These are phyloP conservation scores for Clarkia xantiana DNA, from an alignment of 345 rosid genomes.

Conservation along the genomic window DNA sequence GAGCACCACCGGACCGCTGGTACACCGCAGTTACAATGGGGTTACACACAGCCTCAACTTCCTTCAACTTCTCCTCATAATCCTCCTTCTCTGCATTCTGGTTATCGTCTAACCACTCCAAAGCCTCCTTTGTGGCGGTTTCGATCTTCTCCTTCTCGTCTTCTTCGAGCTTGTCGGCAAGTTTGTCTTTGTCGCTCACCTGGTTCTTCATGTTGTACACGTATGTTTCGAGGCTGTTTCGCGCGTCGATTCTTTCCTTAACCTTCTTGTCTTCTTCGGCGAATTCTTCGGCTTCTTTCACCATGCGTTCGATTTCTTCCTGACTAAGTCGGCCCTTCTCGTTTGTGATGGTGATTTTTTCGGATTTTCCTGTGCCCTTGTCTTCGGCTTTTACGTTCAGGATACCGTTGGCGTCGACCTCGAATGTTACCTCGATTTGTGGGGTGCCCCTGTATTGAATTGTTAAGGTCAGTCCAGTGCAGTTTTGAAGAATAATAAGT, in stretches of 20 bases:
- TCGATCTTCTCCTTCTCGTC: constrained; percentile 93
- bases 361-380: constrained; percentile 74
- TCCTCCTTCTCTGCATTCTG: constrained; percentile 79
- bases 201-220: constrained; percentile 96
- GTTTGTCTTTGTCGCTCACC: constrained; percentile 79
- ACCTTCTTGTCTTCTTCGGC: constrained; percentile 96
- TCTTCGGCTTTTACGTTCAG: constrained; percentile 88
- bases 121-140: constrained; percentile 72
- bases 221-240: constrained; percentile 79
- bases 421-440: constrained; percentile 93
- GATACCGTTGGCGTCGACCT: constrained; percentile 92
- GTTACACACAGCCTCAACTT: constrained; percentile 87
- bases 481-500: too few relatives aligned
- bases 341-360: constrained; percentile 90
- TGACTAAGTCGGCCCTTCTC: constrained; percentile 93
- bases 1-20: constrained; percentile 73
- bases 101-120: constrained; percentile 90
- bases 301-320: constrained; percentile 94
- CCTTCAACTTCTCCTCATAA: constrained; percentile 92
- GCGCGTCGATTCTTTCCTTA: constrained; percentile 83
- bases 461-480: background rate
- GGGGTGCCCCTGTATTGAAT: constrained; percentile 63
- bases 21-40: constrained; percentile 79
- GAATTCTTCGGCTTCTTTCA: constrained; percentile 82
- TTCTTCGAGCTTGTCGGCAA: constrained; percentile 77